A percentile compares a stretch with the other conserved stretches of the same genome.
Evolutionary conservation across 805 yeast species (phyloP).

Genomic region (Barnettozyma californica): DNA sequence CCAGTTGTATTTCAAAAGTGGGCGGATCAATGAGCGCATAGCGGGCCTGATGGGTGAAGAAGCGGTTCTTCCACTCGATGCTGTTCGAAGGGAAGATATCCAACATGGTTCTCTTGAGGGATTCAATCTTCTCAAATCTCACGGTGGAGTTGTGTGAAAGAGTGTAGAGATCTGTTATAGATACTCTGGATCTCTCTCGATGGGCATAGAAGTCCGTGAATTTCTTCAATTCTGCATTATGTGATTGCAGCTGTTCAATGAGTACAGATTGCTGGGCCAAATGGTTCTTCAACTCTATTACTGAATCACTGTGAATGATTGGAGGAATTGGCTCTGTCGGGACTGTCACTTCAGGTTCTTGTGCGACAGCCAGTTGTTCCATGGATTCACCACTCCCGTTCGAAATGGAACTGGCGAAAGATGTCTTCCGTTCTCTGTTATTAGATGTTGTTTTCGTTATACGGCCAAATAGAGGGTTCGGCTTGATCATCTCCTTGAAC

Average conservation of each 20-base stretch:
- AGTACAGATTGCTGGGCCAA: neutral
- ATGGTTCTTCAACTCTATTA: neutral
- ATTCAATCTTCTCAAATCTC: neutral
- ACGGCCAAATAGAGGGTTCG: constrained; percentile 18
- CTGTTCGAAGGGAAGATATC: constrained; percentile 12
- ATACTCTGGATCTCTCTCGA: neutral
- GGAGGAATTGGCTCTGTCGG: neutral
- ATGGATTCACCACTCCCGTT: neutral
- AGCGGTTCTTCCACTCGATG: constrained; percentile 13
- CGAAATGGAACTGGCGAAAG: neutral
- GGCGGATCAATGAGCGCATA: constrained; percentile 3
- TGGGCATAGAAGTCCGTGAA: constrained; percentile 1
- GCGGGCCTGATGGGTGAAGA: constrained; percentile 10
- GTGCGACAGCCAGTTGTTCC: no score
- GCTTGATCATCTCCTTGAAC: constrained; percentile 16
- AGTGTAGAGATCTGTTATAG: constrained; percentile 1
- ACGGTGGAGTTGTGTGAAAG: constrained; percentile 4
- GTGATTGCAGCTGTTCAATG: neutral
- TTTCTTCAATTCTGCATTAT: neutral
- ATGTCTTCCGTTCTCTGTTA: neutral
- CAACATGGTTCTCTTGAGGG: constrained; percentile 8
- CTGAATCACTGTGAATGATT: neutral
- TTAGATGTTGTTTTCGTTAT: constrained; percentile 10
- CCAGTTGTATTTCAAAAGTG: neutral
- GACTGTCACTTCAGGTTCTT: neutral